These are phyloP conservation scores for Cicer pinnatifidum DNA, from an alignment of 306 rosid genomes.

Conservation along the genomic window DNA sequence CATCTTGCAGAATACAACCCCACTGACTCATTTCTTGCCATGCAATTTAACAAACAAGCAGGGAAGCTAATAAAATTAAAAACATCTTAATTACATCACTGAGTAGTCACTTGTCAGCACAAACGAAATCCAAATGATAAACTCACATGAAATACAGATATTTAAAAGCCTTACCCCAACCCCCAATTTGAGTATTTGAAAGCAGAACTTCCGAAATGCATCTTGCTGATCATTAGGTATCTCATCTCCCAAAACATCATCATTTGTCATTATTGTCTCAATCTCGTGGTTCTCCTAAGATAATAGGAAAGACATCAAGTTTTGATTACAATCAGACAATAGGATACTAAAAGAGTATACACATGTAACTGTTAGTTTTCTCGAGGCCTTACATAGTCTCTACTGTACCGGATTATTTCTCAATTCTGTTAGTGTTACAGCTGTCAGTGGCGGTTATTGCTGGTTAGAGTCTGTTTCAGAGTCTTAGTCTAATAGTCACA, in stretches of 20 bases:
- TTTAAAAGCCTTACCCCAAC: conserved; percentile 65
- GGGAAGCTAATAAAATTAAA: conserved; percentile 8
- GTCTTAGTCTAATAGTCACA: not conserved
- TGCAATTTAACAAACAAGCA: conserved; percentile 35
- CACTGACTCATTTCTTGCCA: conserved; percentile 29
- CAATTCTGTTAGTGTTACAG: conserved; percentile 3
- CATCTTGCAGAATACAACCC: conserved; percentile 30
- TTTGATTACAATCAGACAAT: conserved; percentile 9
- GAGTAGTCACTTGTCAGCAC: conserved; percentile 15
- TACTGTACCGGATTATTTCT: not conserved
- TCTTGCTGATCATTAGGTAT: conserved; percentile 92
- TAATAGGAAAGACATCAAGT: conserved; percentile 30
- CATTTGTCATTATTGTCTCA: conserved; percentile 76
- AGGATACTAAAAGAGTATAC: conserved; percentile 6
- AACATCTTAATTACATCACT: conserved; percentile 16
- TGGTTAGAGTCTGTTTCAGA: conserved; percentile 7
- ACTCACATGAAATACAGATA: conserved; percentile 17
- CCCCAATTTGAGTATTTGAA: conserved; percentile 77
- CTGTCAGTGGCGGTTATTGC: not conserved
- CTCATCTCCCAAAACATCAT: conserved; percentile 97
- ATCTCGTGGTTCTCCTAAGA: conserved; percentile 71
- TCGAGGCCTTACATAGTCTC: conserved; percentile 6
- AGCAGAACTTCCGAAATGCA: conserved; percentile 82
- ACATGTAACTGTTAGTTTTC: not conserved
- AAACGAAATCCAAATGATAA: conserved; percentile 15